phyloP scores from a whole-genome alignment of 352 stramenopile species.

The Lagenidium sp. region DNA sequence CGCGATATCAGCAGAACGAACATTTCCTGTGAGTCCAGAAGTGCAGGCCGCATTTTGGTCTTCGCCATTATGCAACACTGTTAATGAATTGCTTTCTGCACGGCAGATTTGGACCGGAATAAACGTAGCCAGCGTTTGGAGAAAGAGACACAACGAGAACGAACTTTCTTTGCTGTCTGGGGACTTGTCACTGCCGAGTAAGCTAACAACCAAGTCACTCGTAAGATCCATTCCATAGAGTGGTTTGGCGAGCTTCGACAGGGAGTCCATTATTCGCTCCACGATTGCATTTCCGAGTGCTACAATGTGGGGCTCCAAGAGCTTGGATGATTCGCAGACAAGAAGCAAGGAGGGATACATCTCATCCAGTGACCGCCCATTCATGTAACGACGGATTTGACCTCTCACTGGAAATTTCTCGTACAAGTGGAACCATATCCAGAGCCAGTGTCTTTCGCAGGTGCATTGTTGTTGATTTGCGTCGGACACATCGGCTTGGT shows the following conservation, averaged over 20 bases:
- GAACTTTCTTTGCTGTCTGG: too few relatives aligned
- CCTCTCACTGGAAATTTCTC: slow-evolving; percentile 26
- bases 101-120: slow-evolving; percentile 69
- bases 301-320: not conserved
- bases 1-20: slow-evolving; percentile 29
- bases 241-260: slow-evolving; percentile 51
- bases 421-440: slow-evolving; percentile 23
- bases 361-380: too few relatives aligned
- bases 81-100: slow-evolving; percentile 46
- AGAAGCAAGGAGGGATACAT: not conserved
- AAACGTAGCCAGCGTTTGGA: slow-evolving; percentile 47
- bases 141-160: too few relatives aligned
- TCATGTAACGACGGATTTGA: too few relatives aligned
- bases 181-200: too few relatives aligned
- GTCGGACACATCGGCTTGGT: not conserved
- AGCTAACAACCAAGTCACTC: not conserved
- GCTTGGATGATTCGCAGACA: not conserved
- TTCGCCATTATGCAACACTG: slow-evolving; percentile 32
- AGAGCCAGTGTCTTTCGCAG: slow-evolving; percentile 17
- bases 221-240: slow-evolving; percentile 17
- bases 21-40: not conserved
- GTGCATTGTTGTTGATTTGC: too few relatives aligned
- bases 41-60: slow-evolving; percentile 7
- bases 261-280: too few relatives aligned
- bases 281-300: too few relatives aligned